Evolutionary conservation across 495 filamentous ascomycete species (phyloP), one percentile per base, ranked within the genome.

Genomic region (Endocarpon pusillum): DNA sequence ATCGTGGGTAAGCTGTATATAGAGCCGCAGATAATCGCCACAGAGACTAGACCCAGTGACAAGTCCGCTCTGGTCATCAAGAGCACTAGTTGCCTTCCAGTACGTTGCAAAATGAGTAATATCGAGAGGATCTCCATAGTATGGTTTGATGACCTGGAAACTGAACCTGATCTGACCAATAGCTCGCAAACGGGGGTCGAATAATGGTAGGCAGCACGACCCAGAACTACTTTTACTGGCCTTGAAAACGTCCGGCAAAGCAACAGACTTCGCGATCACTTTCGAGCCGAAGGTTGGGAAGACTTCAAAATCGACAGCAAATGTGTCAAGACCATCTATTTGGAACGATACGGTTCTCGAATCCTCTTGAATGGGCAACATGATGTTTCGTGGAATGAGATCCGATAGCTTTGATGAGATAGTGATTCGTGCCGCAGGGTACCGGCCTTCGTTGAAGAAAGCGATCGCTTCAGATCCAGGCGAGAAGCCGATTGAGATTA

Each of bases 31-130:
- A 56, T 94, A 93, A 40, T 94, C 81, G 23, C 89, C 89, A 18
- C 82, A 82, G 38, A 97, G 53, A 55, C 87, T 94, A 19, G 91
- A 96, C 4, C 89, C 89, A 2, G 89, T 96, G 19, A 97, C 82
- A 20, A 94, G 70, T 48, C 64, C 85, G 27, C 81, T 78, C 34
- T 81, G 77, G 11, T 73, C 70, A 47, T 92, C 82, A 27, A 85
- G 59, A 38, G 91, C 82, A 46, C 81, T 93, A 3, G 91, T 97
- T 1, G 86, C 87, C 56, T 94, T 96, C 89, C 89, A 97, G 55
- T 97, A 97, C 2, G 89, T 96, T 35, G 92, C 89, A 49, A 96
- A 96, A 43, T 94, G 81, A 1, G 87, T 91, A 34, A 97, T 94
- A 51, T 96, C 91, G 23, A 96, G 58, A 2, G 91, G 82, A 40